A percentile compares a stretch with the other conserved stretches of the same genome.
phyloP scores from a whole-genome alignment of 768 basidiomycete genomes.

The Austroboletus eburneus region DNA sequence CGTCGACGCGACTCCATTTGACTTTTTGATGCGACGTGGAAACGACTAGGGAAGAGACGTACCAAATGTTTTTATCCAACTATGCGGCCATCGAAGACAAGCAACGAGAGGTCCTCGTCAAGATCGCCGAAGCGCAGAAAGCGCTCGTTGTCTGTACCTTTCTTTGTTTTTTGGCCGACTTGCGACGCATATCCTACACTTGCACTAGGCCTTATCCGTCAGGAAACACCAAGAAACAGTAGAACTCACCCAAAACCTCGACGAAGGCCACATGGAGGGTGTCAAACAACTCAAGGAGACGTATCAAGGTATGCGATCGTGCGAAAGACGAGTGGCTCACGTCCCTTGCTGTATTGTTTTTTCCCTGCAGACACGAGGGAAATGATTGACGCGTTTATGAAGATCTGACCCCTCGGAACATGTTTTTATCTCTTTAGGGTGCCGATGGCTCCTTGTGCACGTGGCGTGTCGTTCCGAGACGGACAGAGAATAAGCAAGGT shows the following conservation, averaged over 20 bases:
- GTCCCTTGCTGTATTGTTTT: neutral
- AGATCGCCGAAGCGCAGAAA: slow-evolving; percentile 22
- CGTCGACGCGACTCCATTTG: neutral
- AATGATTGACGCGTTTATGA: slow-evolving; percentile 21
- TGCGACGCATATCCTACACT: neutral
- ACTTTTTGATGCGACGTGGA: too few relatives aligned
- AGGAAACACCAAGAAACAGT: slow-evolving; percentile 26
- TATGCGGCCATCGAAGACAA: slow-evolving; percentile 25
- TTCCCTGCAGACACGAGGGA: slow-evolving; percentile 13
- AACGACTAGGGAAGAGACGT: slow-evolving; percentile 19
- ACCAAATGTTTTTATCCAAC: slow-evolving; percentile 24
- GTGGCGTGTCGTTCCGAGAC: too few relatives aligned
- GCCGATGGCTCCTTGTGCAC: too few relatives aligned
- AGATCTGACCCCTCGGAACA: slow-evolving; percentile 4
- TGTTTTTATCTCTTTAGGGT: neutral
- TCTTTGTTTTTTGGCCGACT: neutral
- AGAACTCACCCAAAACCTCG: slow-evolving; percentile 17
- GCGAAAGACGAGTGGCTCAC: too few relatives aligned
- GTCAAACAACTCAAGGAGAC: slow-evolving; percentile 18
- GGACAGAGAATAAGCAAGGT: too few relatives aligned
- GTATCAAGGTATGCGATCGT: slow-evolving; percentile 16
- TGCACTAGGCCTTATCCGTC: slow-evolving; percentile 26
- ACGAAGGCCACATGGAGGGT: slow-evolving; percentile 22
- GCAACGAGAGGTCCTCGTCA: slow-evolving; percentile 24
- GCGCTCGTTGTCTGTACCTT: slow-evolving; percentile 22